A percentile compares a stretch with the other conserved stretches of the same genome.
phyloP scores from a whole-genome alignment of 2,329 filamentous ascomycete genomes.

The Colletotrichum plurivorum region DNA sequence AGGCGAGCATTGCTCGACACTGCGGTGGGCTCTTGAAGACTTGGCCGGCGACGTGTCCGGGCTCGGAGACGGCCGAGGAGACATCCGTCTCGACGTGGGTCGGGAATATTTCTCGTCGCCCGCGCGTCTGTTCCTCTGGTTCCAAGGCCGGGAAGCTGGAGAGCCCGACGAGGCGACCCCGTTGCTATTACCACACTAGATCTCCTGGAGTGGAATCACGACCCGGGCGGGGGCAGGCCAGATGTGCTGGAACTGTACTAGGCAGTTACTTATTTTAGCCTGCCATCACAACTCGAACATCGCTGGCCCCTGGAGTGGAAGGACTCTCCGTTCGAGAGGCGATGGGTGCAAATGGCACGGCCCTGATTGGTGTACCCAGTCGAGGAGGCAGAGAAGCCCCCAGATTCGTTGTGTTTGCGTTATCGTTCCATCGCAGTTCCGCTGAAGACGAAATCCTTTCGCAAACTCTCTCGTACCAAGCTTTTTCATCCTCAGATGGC shows the following conservation, averaged over 20 bases:
- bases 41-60: too few species aligned
- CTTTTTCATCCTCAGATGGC: slow-evolving; percentile 2
- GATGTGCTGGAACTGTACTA: slow-evolving; percentile 20
- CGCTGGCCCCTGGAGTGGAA: slow-evolving; percentile 9
- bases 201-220: slow-evolving; percentile 15
- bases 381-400: neutral
- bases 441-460: neutral
- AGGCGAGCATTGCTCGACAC: neutral
- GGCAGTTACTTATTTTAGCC: slow-evolving; percentile 34
- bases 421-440: too few species aligned
- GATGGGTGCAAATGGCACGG: slow-evolving; percentile 11
- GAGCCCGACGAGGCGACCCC: slow-evolving; percentile 21
- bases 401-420: neutral
- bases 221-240: slow-evolving; percentile 11
- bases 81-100: slow-evolving; percentile 3
- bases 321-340: neutral
- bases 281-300: slow-evolving; percentile 19
- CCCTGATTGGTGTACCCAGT: slow-evolving; percentile 10
- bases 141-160: slow-evolving; percentile 3
- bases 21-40: neutral
- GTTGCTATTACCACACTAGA: slow-evolving; percentile 29
- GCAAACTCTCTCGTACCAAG: neutral
- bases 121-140: slow-evolving; percentile 8
- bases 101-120: neutral
- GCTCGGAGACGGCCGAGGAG: neutral